A percentile compares a stretch with the other conserved stretches of the same genome.
Conservation (phyloP, 192 early-diverging fungal species). For the Coemansia guatemalensis region DNA sequence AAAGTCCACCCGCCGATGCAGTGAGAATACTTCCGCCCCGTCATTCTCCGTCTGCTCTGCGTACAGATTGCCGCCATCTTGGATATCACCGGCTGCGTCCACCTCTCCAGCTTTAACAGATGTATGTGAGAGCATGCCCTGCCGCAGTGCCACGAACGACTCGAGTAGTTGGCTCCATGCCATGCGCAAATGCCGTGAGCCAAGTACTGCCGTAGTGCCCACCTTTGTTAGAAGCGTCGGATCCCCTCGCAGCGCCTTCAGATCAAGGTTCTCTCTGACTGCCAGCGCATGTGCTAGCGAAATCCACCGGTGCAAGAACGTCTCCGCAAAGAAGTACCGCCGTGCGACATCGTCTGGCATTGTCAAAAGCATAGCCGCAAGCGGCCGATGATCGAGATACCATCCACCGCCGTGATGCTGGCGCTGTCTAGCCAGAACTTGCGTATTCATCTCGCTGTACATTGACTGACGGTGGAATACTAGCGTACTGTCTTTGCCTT, state of each 20-base stretch:
- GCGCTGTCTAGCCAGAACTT: constrained; percentile 1
- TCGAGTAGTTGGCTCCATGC: constrained; percentile 41
- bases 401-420: constrained; percentile 21
- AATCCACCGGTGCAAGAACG: constrained; percentile 51
- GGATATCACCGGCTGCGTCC: background rate
- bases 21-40: constrained; percentile 1
- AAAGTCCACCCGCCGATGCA: constrained; percentile 41
- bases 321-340: constrained; percentile 50
- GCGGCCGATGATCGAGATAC: constrained; percentile 39
- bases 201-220: constrained; percentile 5
- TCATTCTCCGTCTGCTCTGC: background rate
- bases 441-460: constrained; percentile 8
- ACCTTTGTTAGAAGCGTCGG: constrained; percentile 4
- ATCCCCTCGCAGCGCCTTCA: constrained; percentile 11
- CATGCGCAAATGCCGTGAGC: constrained; percentile 24
- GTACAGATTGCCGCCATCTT: background rate
- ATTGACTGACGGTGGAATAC: constrained; percentile 22
- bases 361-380: constrained; percentile 38
- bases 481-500: background rate
- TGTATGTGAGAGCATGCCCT: constrained; percentile 15
- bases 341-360: constrained; percentile 44
- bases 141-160: constrained; percentile 28
- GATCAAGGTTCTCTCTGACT: constrained; percentile 19
- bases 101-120: background rate
- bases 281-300: constrained; percentile 45